Conservation (phyloP, 2,329 filamentous ascomycete genomes). For the Septoria petroselini region DNA sequence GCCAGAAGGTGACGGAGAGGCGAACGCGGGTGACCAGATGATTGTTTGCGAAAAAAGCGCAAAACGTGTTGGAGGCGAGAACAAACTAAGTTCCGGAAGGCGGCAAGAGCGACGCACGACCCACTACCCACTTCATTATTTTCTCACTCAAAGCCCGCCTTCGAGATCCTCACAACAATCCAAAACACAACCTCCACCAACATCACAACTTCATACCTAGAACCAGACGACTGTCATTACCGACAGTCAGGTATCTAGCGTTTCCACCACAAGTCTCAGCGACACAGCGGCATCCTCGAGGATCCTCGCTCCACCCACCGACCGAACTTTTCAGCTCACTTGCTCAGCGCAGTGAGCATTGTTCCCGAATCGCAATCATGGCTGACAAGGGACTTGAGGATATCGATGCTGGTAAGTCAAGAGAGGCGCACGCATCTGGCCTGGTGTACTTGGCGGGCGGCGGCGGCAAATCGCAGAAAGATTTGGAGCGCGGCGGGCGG, state of each 20-base stretch:
- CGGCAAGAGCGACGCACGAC: constrained; percentile 1
- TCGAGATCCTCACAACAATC: constrained; percentile 15
- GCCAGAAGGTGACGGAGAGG: background rate
- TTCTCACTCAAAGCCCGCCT: constrained; percentile 1
- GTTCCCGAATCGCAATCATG: constrained; percentile 75
- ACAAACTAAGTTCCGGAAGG: background rate
- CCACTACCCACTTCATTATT: constrained; percentile 4
- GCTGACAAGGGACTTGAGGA: constrained; percentile 99
- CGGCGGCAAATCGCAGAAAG: constrained; percentile 2
- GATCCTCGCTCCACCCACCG: constrained; percentile 41
- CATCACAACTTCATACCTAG: constrained; percentile 35
- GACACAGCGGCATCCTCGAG: constrained; percentile 40
- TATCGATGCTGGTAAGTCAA: constrained; percentile 81
- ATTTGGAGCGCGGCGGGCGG: constrained; percentile 3
- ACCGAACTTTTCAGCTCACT: constrained; percentile 55
- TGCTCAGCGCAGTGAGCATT: constrained; percentile 67
- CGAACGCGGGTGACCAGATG: background rate
- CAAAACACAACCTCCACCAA: constrained; percentile 10
- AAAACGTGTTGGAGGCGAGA: background rate
- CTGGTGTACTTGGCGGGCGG: background rate
- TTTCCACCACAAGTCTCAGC: constrained; percentile 33
- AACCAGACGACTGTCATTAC: constrained; percentile 45
- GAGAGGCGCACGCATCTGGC: constrained; percentile 8
- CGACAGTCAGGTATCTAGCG: constrained; percentile 51
- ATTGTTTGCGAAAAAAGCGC: constrained; percentile 13